Percentiles rank a stretch among this genome's conserved stretches.
phyloP scores from a whole-genome alignment of 2,329 filamentous ascomycete species.

The Aureobasidium lini region DNA sequence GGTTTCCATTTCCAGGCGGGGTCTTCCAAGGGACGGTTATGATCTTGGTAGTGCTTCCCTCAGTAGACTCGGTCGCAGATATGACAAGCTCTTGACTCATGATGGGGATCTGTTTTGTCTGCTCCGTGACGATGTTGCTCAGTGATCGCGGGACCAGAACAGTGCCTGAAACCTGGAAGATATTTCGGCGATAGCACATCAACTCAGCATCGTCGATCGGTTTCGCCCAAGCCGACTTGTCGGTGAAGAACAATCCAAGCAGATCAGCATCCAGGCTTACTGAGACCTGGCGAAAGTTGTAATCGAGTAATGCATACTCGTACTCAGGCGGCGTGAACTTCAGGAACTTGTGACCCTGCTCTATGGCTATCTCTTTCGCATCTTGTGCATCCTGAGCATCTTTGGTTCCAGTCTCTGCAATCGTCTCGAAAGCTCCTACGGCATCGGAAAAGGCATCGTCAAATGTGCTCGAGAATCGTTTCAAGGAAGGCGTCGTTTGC shows the following conservation, averaged over 20 bases:
- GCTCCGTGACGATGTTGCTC: slow-evolving; percentile 73
- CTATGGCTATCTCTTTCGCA: slow-evolving; percentile 50
- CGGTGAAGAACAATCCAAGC: slow-evolving; percentile 84
- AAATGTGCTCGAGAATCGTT: slow-evolving; percentile 26
- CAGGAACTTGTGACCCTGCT: slow-evolving; percentile 53
- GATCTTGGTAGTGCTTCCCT: slow-evolving; percentile 83
- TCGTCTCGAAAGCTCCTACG: slow-evolving; percentile 41
- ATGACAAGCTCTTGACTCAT: slow-evolving; percentile 78
- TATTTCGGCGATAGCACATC: slow-evolving; percentile 90
- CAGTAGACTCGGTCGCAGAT: slow-evolving; percentile 89
- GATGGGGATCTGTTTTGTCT: slow-evolving; percentile 76
- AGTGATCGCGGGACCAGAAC: slow-evolving; percentile 72
- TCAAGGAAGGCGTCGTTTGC: slow-evolving; percentile 21
- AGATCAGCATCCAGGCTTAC: slow-evolving; percentile 66
- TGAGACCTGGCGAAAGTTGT: slow-evolving; percentile 55
- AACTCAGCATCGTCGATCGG: slow-evolving; percentile 63
- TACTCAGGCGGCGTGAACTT: slow-evolving; percentile 42
- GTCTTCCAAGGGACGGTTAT: slow-evolving; percentile 99
- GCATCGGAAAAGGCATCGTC: slow-evolving; percentile 47
- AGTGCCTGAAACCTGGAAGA: slow-evolving; percentile 92
- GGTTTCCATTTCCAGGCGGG: slow-evolving; percentile 54
- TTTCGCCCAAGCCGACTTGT: slow-evolving; percentile 63
- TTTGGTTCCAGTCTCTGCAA: slow-evolving; percentile 30
- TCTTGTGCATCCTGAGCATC: slow-evolving; percentile 36
- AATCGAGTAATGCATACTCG: slow-evolving; percentile 58